A percentile compares a stretch with the other conserved stretches of the same genome.
phyloP scores from a whole-genome alignment of 805 yeast species.

The Wickerhamiella kazuoi region DNA sequence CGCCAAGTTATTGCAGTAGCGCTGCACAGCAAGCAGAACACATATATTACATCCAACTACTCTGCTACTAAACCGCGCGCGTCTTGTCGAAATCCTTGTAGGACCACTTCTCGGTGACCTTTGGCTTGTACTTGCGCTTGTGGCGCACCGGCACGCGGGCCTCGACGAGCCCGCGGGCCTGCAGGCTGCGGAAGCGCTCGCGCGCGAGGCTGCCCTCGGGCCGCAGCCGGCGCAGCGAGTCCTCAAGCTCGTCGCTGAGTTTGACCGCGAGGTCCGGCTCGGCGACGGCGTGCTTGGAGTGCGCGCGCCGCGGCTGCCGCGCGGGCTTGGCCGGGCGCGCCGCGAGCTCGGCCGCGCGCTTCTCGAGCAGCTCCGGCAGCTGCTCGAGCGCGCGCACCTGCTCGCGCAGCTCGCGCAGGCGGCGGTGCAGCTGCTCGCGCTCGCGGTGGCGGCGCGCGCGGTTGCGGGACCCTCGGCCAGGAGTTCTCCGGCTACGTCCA shows the following conservation, averaged over 20 bases:
- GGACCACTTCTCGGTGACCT: conserved; percentile 81
- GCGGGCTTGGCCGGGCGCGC: conserved; percentile 18
- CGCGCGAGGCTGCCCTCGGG: conserved; percentile 81
- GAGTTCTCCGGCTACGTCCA: conserved; percentile 94
- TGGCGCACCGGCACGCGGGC: conserved; percentile 55
- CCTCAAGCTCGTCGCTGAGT: conserved; percentile 73
- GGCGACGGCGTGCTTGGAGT: conserved; percentile 31
- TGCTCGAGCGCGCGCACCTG: conserved; percentile 39
- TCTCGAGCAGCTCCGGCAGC: conserved; percentile 7
- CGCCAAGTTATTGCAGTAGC: too few relatives aligned
- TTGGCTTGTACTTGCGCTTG: conserved; percentile 49
- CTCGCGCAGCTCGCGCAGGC: conserved; percentile 40
- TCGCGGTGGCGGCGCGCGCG: conserved; percentile 41
- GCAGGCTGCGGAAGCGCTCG: conserved; percentile 67
- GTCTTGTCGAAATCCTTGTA: conserved; percentile 51
- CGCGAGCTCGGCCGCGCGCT: conserved; percentile 5
- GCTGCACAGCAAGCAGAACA: too few relatives aligned
- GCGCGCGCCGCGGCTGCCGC: conserved; percentile 22
- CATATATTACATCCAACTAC: too few relatives aligned
- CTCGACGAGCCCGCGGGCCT: conserved; percentile 74
- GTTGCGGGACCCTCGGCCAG: conserved; percentile 80
- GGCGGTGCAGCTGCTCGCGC: conserved; percentile 29
- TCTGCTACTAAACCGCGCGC: neutral
- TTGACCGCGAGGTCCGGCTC: conserved; percentile 50
- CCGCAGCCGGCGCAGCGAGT: conserved; percentile 62